These are phyloP conservation scores for Populus simonii DNA, from an alignment of 345 rosid species.

Conservation along the genomic window DNA sequence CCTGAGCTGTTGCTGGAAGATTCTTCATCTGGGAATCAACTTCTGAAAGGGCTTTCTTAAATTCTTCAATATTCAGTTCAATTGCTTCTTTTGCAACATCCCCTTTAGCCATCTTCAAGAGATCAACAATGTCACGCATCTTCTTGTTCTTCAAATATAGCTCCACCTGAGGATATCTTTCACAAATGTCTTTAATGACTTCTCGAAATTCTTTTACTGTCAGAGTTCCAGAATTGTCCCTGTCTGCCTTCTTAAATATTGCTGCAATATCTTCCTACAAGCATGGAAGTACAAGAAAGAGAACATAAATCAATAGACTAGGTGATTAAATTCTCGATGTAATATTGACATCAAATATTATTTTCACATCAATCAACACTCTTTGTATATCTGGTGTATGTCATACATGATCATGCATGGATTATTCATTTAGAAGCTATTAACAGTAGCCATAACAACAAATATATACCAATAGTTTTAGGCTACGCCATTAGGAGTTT, in stretches of 20 bases:
- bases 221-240: conserved; percentile 86
- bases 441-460: not conserved
- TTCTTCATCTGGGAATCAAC: conserved; percentile 88
- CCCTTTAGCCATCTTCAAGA: conserved; percentile 56
- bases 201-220: conserved; percentile 76
- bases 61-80: conserved; percentile 77
- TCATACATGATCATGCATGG: not conserved
- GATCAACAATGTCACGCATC: conserved; percentile 58
- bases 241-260: conserved; percentile 84
- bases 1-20: conserved; percentile 99
- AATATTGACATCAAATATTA: not conserved
- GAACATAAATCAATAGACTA: not conserved
- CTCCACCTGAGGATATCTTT: conserved; percentile 90
- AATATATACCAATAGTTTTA: not conserved
- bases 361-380: not conserved
- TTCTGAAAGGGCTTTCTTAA: conserved; percentile 71
- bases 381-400: not conserved
- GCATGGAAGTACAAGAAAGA: not conserved
- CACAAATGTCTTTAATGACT: conserved; percentile 68
- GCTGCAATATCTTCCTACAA: conserved; percentile 76
- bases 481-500: not conserved
- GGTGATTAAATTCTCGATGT: not conserved
- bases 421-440: not conserved
- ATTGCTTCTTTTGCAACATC: conserved; percentile 55
- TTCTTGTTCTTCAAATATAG: conserved; percentile 75